Percentiles rank a stretch among this genome's conserved stretches.
Conservation (phyloP, 1,284 basidiomycete species). For the Kwoniella shivajii region DNA sequence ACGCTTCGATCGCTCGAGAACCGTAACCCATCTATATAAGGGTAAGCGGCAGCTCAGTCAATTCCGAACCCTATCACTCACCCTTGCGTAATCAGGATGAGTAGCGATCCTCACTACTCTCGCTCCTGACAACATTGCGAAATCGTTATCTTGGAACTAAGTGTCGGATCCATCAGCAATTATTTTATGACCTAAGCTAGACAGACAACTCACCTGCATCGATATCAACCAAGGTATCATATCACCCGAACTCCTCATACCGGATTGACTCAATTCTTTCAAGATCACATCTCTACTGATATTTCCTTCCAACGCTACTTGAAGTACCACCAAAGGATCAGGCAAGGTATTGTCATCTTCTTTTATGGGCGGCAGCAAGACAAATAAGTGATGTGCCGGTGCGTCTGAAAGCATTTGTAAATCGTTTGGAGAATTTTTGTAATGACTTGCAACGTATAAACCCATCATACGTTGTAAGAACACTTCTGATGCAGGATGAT, state of each 20-base stretch:
- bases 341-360: constrained; percentile 83
- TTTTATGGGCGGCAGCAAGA: constrained; percentile 86
- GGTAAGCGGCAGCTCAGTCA: background rate
- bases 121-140: constrained; percentile 88
- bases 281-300: constrained; percentile 85
- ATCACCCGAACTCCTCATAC: constrained; percentile 70
- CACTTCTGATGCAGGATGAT: constrained; percentile 92
- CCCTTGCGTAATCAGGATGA: constrained; percentile 91
- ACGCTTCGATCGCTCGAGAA: constrained; percentile 79
- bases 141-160: constrained; percentile 90
- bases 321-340: constrained; percentile 91
- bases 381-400: constrained; percentile 94
- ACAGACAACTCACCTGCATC: constrained; percentile 64
- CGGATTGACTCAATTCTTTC: constrained; percentile 70
- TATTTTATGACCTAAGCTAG: background rate
- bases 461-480: constrained; percentile 99
- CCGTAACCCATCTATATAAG: constrained; percentile 89
- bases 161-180: background rate
- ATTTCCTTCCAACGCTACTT: constrained; percentile 93
- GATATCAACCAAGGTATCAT: constrained; percentile 97
- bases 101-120: constrained; percentile 92
- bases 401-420: constrained; percentile 95
- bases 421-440: constrained; percentile 99
- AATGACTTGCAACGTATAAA: constrained; percentile 94
- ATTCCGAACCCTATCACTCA: constrained; percentile 54